phyloP scores from a whole-genome alignment of 345 rosid species.

The Aquilaria yunnanensis region DNA sequence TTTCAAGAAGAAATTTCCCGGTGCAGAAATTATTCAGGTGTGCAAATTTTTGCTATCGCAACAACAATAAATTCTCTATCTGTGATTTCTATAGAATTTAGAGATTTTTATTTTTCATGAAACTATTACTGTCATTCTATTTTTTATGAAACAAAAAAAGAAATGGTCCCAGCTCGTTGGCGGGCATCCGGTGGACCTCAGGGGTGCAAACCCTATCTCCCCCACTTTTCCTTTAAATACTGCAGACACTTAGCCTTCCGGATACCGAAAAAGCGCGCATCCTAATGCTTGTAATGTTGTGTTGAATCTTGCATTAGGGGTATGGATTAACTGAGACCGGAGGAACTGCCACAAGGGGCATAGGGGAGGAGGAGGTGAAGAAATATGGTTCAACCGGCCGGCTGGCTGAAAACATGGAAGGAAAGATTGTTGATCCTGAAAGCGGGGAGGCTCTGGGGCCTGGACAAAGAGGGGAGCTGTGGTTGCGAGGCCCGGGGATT shows the following conservation, averaged over 20 bases:
- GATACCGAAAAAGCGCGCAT: too few species aligned
- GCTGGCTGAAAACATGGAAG: conserved; percentile 57
- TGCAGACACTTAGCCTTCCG: too few species aligned
- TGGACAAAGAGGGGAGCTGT: conserved; percentile 77
- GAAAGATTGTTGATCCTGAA: conserved; percentile 73
- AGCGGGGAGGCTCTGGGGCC: conserved; percentile 68
- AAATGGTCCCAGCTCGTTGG: too few species aligned
- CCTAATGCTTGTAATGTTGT: background rate
- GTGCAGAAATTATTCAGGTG: conserved; percentile 66
- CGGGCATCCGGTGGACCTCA: too few species aligned
- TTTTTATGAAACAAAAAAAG: background rate
- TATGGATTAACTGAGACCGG: conserved; percentile 90
- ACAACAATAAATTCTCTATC: too few species aligned
- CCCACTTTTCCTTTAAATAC: too few species aligned
- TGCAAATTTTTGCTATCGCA: background rate
- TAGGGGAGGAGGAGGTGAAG: conserved; percentile 46
- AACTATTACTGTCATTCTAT: background rate
- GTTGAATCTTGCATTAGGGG: conserved; percentile 38
- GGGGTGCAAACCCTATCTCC: too few species aligned
- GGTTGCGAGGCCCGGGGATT: conserved; percentile 74
- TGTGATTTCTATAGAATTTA: too few species aligned
- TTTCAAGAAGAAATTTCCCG: conserved; percentile 65
- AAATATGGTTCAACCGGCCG: conserved; percentile 70
- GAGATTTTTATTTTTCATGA: too few species aligned
- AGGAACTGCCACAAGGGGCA: conserved; percentile 47